Evolutionary conservation across 2,329 filamentous ascomycete genomes (phyloP), one percentile per base, ranked within the genome.

Genomic region (Plectosphaerella plurivora): DNA sequence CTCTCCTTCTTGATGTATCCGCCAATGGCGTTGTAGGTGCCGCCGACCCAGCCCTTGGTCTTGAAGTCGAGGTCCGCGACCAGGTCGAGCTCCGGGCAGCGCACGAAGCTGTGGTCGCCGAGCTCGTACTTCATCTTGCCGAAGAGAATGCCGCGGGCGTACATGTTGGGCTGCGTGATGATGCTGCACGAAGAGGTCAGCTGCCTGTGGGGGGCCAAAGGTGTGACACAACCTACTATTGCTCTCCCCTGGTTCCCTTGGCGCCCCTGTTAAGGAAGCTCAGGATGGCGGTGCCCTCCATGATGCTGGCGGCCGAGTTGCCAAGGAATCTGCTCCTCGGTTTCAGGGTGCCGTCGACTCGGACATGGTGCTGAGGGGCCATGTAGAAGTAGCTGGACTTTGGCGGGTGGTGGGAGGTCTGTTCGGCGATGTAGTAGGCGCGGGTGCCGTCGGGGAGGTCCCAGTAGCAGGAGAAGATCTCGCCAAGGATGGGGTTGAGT

Each of bases 81-180:
- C 16, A 99, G 78, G 53, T 91, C 87, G 16, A 91, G 82, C 68
- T 97, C 93, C 0, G 93, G 91, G 68, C 94, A 97, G 59, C 87
- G 83, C 18, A 99, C 89, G 62, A 91, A 90, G 67, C 92, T 96
- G 73, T 96, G 92, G 68, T 97, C 93, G 58, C 93, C 94, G 8
- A 99, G 83, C 74, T 99, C 94, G 70, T 97, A 99, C 71, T 97
- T 97, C 94, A 99, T 97, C 70, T 97, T 97, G 47, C 94, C 94
- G 64, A 99, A 97, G 9, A 99, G 77, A 55, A 99, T 97, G 36
- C 94, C 93, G 56, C 94, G 84, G 20, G 93, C 94, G 69, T 99
- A 99, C 91, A 99, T 99, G 74, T 99, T 99, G 16, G 94, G 94
- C 65, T 99, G 94, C 5, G 94, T 97, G 50, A 97, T 73, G 64